These are phyloP conservation scores for Sugiyamaella pinicola DNA, from an alignment of 1,139 yeast genomes.

Conservation along the genomic window DNA sequence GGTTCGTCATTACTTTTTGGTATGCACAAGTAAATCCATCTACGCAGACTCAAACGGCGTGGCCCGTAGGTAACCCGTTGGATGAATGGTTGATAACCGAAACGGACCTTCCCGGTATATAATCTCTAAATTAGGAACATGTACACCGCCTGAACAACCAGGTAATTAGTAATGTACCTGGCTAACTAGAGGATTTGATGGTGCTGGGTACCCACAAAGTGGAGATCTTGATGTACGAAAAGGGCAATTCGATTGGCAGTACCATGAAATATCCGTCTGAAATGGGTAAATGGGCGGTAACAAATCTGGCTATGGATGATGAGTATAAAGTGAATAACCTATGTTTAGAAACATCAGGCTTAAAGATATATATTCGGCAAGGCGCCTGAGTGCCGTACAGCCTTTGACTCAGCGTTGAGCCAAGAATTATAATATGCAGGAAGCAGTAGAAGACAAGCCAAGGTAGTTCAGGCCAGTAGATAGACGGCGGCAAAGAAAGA, in stretches of 20 bases:
- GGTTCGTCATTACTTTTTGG: slow-evolving; percentile 10
- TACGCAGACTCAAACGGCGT: slow-evolving; percentile 5
- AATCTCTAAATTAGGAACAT: not conserved
- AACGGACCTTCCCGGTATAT: not conserved
- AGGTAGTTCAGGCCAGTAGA: too few relatives aligned
- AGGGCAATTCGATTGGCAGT: not conserved
- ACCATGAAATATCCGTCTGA: not conserved
- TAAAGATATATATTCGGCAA: too few relatives aligned
- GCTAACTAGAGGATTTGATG: not conserved
- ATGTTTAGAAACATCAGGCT: too few relatives aligned
- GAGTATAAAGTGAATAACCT: not conserved
- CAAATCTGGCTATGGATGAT: not conserved
- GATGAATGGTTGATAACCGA: too few relatives aligned
- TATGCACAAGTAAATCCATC: not conserved
- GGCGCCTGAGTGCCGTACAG: not conserved
- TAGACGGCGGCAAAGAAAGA: too few relatives aligned
- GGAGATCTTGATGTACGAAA: not conserved
- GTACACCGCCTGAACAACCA: not conserved
- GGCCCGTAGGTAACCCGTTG: slow-evolving; percentile 10
- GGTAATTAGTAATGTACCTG: not conserved
- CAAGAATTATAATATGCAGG: not conserved
- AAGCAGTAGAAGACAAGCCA: not conserved
- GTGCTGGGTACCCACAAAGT: too few relatives aligned
- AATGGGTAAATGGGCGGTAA: not conserved
- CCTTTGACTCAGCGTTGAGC: too few relatives aligned